Percentiles rank a stretch among this genome's conserved stretches.
These are phyloP conservation scores for Cantharellus cinnabarinus DNA, from an alignment of 768 basidiomycete species.

Conservation along the genomic window DNA sequence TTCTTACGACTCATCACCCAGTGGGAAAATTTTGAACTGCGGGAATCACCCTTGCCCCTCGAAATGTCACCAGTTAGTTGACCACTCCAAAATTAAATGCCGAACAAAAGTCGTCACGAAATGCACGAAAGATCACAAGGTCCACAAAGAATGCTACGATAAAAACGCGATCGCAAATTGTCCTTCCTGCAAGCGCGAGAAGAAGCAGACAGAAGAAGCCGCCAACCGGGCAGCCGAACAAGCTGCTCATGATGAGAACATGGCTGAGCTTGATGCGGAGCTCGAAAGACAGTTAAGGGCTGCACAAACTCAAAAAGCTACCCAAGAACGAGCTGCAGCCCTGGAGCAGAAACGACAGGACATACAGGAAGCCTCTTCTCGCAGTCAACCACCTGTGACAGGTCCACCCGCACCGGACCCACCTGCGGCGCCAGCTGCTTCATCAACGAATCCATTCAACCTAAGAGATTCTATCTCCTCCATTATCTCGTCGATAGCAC, in stretches of 20 bases:
- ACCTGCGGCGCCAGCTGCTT: not conserved
- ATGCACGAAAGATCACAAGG: slow-evolving; percentile 22
- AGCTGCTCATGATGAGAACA: slow-evolving; percentile 20
- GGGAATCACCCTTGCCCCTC: slow-evolving; percentile 33
- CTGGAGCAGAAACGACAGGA: slow-evolving; percentile 1
- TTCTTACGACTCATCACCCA: slow-evolving; percentile 52
- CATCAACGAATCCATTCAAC: not conserved
- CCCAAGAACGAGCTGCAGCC: slow-evolving; percentile 19
- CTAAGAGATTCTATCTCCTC: not conserved
- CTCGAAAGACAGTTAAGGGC: slow-evolving; percentile 25
- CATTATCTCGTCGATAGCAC: not conserved
- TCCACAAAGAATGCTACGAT: slow-evolving; percentile 26
- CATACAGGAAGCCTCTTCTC: not conserved
- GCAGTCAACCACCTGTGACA: not conserved
- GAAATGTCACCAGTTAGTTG: slow-evolving; percentile 36
- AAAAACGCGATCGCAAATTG: slow-evolving; percentile 23
- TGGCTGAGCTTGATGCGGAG: slow-evolving; percentile 29
- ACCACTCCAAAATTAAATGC: slow-evolving; percentile 41
- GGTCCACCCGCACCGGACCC: not conserved
- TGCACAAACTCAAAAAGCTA: slow-evolving; percentile 19
- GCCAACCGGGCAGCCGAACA: slow-evolving; percentile 14
- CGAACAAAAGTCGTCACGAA: slow-evolving; percentile 26
- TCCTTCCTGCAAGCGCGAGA: slow-evolving; percentile 26
- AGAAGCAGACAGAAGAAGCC: slow-evolving; percentile 16
- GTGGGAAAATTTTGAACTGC: slow-evolving; percentile 30